Evolutionary conservation across 2,329 filamentous ascomycete genomes (phyloP).

Genomic region (Shiraia sp.): DNA sequence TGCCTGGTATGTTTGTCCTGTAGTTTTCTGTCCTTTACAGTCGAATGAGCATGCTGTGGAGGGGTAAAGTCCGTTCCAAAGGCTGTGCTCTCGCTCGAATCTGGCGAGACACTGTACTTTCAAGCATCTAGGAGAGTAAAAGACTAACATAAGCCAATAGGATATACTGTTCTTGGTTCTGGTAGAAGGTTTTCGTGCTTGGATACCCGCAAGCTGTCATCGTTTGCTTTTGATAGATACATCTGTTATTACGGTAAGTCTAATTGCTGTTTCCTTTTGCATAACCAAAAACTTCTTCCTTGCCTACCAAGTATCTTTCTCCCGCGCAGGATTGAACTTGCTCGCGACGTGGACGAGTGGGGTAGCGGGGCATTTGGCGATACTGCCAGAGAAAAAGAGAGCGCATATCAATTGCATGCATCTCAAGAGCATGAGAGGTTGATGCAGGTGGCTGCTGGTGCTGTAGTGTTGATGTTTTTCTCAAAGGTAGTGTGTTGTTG

Average conservation of each 20-base stretch:
- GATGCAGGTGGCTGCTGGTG: too few species aligned
- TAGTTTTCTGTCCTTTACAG: conserved; percentile 1
- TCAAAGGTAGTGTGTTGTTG: too few species aligned
- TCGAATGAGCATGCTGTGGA: neutral
- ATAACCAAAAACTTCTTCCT: too few species aligned
- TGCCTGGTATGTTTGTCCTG: conserved; percentile 26
- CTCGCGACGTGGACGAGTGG: neutral
- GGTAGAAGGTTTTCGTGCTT: conserved; percentile 39
- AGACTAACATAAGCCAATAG: conserved; percentile 19
- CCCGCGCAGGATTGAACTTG: too few species aligned
- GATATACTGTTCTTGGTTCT: conserved; percentile 28
- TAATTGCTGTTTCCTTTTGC: neutral
- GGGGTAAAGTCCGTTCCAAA: neutral
- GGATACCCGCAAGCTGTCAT: conserved; percentile 33
- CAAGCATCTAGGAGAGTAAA: neutral
- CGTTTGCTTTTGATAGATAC: conserved; percentile 19
- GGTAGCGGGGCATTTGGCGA: too few species aligned
- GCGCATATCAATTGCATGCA: too few species aligned
- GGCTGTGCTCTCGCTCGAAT: neutral
- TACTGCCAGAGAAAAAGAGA: too few species aligned
- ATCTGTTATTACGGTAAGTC: conserved; percentile 40
- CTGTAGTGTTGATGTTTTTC: too few species aligned
- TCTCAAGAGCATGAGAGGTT: too few species aligned
- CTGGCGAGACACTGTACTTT: neutral
- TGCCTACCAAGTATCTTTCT: too few species aligned